Evolutionary conservation across 371 early-diverging fungal species (phyloP).

Genomic region (Mortierella sp.): DNA sequence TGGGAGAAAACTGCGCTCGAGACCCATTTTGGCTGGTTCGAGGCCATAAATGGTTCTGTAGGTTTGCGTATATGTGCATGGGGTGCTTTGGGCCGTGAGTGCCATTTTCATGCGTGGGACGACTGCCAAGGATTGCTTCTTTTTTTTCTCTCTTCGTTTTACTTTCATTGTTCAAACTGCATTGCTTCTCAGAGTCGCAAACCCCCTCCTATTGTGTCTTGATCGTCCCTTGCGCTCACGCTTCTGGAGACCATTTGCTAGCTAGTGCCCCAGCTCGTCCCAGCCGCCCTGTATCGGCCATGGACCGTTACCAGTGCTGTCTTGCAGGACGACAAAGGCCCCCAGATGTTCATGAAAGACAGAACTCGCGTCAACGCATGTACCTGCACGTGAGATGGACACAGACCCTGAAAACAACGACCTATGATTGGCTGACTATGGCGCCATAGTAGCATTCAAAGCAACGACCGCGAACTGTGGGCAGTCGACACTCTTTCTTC

Average conservation of each 20-base stretch:
- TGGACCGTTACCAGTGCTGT: too few relatives aligned
- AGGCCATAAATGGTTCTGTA: background rate
- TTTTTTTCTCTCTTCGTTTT: background rate
- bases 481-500: background rate
- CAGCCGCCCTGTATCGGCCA: too few relatives aligned
- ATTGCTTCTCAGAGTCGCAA: background rate
- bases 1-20: background rate
- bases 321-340: too few relatives aligned
- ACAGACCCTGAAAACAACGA: background rate
- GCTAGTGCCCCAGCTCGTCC: too few relatives aligned
- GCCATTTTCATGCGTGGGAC: background rate
- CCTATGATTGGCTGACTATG: slow-evolving; percentile 2
- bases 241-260: background rate
- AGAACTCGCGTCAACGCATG: background rate
- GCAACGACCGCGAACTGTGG: background rate
- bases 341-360: too few relatives aligned
- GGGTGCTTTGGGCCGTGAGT: background rate
- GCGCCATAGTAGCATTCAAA: background rate
- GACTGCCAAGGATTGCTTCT: background rate
- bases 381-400: background rate
- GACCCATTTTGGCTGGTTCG: background rate
- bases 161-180: background rate
- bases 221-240: background rate
- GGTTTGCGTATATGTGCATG: background rate
- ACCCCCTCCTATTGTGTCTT: background rate